A percentile compares a stretch with the other conserved stretches of the same genome.
These are phyloP conservation scores for Fusarium transvaalense DNA, from an alignment of 2,329 filamentous ascomycete species.

Conservation along the genomic window DNA sequence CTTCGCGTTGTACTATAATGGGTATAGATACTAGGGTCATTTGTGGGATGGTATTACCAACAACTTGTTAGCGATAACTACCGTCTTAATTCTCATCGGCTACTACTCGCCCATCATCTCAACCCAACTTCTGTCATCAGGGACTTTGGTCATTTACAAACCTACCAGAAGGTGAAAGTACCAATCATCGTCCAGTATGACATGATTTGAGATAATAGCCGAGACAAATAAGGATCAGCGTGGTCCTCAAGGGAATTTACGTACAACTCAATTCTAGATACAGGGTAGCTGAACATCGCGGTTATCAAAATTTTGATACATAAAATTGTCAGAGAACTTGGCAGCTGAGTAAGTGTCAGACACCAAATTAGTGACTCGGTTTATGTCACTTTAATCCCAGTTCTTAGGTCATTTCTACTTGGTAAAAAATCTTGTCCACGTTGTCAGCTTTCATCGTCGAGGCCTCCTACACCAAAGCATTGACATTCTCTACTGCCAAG, in stretches of 20 bases:
- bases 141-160: accelerated
- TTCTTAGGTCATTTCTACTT: not conserved
- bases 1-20: too few species aligned
- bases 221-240: not conserved
- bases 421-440: not conserved
- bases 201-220: too few species aligned
- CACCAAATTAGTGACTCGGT: not conserved
- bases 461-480: not conserved
- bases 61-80: not conserved
- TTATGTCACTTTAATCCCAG: not conserved
- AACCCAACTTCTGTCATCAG: too few species aligned
- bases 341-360: not conserved
- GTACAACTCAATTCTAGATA: not conserved
- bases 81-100: accelerated
- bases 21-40: too few species aligned
- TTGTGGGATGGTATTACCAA: too few species aligned
- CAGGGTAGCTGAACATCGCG: not conserved
- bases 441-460: not conserved
- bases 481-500: not conserved
- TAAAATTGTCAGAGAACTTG: not conserved
- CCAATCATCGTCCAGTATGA: not conserved
- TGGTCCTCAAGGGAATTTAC: not conserved
- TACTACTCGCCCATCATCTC: not conserved
- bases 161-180: too few species aligned
- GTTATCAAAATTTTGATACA: not conserved